Evolutionary conservation across 805 yeast species (phyloP), one percentile per base, ranked within the genome.

Genomic region (Metschnikowia anglica): DNA sequence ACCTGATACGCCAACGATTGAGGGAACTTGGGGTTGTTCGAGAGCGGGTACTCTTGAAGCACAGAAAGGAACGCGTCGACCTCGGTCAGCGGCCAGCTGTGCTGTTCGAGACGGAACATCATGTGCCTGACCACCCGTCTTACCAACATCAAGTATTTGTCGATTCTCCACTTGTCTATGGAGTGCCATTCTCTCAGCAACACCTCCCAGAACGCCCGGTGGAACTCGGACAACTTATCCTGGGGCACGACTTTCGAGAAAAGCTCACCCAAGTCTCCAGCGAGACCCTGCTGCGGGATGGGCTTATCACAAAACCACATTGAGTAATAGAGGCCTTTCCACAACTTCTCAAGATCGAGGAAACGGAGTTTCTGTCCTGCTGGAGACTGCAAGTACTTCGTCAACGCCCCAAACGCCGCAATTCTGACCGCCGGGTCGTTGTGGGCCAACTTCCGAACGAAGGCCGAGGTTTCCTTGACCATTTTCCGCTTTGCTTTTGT

Each of bases 291-390:
- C 65, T 93, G 99, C 18, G 96, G 93, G 55, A 85, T 74, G 20
- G 97, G 96, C 59, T 90, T 79, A 63, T 93, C 99, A 60, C 95
- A 79, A 68, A 85, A 88, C 98, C 99, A 93, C 96, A 93, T 88
- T 9, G 96, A 79, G 60, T 74, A 93, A 65, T 84, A 93, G 30
- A 93, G 73, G n/a, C 98, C 99, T 65, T 87, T 89, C 97, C 99
- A 93, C 46, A 93, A 69, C 61, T 91, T 90, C 52, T 85, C 85
- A 49, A 80, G 71, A 40, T 88, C 93, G 29, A 76, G 57, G 35
- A 60, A 66, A 5, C 72, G 56, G 29, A 81, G 62, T 28, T 75
- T 68, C 53, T 46, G 64, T 23, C 72, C 60, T 20, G 61, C 38
- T 34, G 62, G 63, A 16, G 69, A 59, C 17, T 74, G 60, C 35